These are phyloP conservation scores for Acer campestre DNA, from an alignment of 345 rosid species.

Conservation along the genomic window DNA sequence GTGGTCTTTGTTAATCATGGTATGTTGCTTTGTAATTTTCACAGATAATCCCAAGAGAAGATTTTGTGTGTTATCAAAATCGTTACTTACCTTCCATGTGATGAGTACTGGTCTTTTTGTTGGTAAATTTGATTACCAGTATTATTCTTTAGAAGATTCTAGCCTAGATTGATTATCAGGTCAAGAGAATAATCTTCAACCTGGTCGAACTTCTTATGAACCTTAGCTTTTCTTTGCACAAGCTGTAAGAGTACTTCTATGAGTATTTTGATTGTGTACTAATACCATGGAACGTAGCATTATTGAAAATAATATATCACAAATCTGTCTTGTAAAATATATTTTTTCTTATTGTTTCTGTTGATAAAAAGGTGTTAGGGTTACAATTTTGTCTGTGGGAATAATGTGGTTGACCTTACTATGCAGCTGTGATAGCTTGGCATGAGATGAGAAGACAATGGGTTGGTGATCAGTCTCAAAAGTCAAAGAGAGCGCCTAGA, in stretches of 20 bases:
- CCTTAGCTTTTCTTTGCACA: background rate
- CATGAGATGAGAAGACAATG: conserved; percentile 37
- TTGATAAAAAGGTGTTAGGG: background rate
- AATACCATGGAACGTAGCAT: background rate
- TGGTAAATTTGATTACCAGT: background rate
- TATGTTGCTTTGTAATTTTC: conserved; percentile 21
- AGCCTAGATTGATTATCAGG: background rate
- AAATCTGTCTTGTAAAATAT: background rate
- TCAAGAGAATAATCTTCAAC: background rate
- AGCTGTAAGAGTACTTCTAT: background rate
- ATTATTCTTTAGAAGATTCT: background rate
- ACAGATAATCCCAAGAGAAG: background rate
- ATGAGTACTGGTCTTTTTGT: background rate
- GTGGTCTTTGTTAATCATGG: conserved; percentile 31
- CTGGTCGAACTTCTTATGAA: background rate
- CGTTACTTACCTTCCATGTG: background rate
- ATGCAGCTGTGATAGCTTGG: conserved; percentile 44
- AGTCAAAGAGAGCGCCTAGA: conserved; percentile 24
- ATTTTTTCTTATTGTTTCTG: background rate
- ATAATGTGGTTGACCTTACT: conserved; percentile 12
- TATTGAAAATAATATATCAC: background rate
- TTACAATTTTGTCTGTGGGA: background rate
- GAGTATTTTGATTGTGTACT: background rate
- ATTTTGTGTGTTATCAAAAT: background rate
- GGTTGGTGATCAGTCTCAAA: conserved; percentile 39